Evolutionary conservation across 148 eudicot species (phyloP).

Genomic region (Suaeda aralocaspica): DNA sequence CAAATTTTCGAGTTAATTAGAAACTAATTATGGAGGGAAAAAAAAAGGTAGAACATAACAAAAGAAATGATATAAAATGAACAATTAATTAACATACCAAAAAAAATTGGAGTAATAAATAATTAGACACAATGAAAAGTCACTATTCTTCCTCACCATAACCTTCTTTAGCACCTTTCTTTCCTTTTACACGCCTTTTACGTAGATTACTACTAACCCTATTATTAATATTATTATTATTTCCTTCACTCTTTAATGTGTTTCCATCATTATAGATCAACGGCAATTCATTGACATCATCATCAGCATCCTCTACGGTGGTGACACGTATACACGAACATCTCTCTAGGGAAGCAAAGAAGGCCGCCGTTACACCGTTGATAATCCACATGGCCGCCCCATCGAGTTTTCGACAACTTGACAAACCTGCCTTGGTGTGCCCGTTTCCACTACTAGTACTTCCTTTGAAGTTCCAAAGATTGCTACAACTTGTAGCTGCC

Average conservation of each 20-base stretch:
- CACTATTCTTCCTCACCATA: background rate
- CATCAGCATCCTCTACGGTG: slow-evolving; percentile 38
- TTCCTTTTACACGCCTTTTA: slow-evolving; percentile 17
- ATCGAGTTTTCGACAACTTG: slow-evolving; percentile 20
- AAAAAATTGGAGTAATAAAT: background rate
- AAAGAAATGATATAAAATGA: too few species aligned
- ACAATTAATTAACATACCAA: too few species aligned
- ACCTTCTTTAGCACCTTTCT: slow-evolving; percentile 9
- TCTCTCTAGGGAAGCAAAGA: slow-evolving; percentile 43
- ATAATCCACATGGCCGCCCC: slow-evolving; percentile 42
- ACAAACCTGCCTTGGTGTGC: background rate
- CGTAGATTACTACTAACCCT: slow-evolving; percentile 4
- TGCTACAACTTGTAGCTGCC: slow-evolving; percentile 27
- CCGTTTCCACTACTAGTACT: background rate
- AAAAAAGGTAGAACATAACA: too few species aligned
- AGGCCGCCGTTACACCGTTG: slow-evolving; percentile 34
- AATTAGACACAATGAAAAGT: background rate
- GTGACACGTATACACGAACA: slow-evolving; percentile 44
- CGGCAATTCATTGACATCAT: slow-evolving; percentile 34
- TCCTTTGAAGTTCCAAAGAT: slow-evolving; percentile 24
- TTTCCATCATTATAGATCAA: slow-evolving; percentile 31
- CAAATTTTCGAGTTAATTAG: too few species aligned
- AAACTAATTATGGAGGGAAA: too few species aligned
- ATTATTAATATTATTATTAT: background rate
- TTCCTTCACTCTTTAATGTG: background rate